Evolutionary conservation across 2,329 filamentous ascomycete genomes (phyloP).

Genomic region (Cytospora piceae): DNA sequence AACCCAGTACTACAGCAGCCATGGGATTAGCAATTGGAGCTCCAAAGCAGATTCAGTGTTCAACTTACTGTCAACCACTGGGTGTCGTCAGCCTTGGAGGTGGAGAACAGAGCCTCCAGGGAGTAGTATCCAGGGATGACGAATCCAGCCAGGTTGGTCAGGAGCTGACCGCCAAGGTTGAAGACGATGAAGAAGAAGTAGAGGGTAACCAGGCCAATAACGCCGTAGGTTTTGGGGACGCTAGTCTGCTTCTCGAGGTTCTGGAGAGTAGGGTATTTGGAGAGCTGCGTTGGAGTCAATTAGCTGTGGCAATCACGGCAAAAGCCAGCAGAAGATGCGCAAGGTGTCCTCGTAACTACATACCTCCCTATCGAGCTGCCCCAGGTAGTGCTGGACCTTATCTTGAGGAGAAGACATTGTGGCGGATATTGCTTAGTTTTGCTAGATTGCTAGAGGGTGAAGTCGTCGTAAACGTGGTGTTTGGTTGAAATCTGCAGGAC

Average conservation of each 20-base stretch:
- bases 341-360: constrained; percentile 36
- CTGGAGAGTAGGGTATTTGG: constrained; percentile 81
- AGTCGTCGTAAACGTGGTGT: constrained; percentile 26
- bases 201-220: constrained; percentile 74
- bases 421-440: constrained; percentile 32
- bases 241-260: constrained; percentile 85
- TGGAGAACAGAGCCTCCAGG: constrained; percentile 73
- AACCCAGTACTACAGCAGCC: constrained; percentile 73
- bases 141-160: constrained; percentile 86
- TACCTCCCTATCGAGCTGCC: constrained; percentile 83
- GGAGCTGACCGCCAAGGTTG: constrained; percentile 86
- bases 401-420: constrained; percentile 76
- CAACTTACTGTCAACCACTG: constrained; percentile 74
- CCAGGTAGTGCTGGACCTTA: constrained; percentile 75
- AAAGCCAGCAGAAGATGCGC: constrained; percentile 12
- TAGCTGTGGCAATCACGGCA: constrained; percentile 1
- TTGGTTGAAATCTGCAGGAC: constrained; percentile 15
- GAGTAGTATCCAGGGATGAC: constrained; percentile 85
- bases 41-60: constrained; percentile 18
- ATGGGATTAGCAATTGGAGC: constrained; percentile 40
- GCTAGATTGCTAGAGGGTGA: constrained; percentile 29
- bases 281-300: constrained; percentile 60
- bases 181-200: constrained; percentile 94
- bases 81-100: constrained; percentile 75
- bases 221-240: constrained; percentile 82